Conservation (phyloP, 208 protist genomes). For the Wallacemonas sp. region DNA sequence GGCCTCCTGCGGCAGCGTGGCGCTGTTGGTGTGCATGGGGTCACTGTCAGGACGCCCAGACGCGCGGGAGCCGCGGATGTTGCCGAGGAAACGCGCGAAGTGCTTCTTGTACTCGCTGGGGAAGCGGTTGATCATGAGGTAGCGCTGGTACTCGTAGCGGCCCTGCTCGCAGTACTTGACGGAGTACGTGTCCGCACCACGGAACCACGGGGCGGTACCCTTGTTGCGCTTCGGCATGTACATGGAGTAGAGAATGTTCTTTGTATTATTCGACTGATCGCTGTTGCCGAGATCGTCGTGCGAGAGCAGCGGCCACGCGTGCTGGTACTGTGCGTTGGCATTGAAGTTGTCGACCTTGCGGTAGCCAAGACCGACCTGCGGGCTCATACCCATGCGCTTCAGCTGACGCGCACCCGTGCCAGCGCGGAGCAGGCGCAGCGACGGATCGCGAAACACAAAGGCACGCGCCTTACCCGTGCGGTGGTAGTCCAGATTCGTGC, state of each 20-base stretch:
- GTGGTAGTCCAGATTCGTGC: conserved; percentile 49
- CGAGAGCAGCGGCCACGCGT: conserved; percentile 88
- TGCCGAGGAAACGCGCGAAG: conserved; percentile 78
- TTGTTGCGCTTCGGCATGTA: conserved; percentile 93
- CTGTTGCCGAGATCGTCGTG: conserved; percentile 91
- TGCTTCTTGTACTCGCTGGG: conserved; percentile 92
- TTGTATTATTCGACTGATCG: conserved; percentile 89
- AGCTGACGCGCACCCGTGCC: conserved; percentile 71
- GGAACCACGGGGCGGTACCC: conserved; percentile 90
- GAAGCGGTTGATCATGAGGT: conserved; percentile 92
- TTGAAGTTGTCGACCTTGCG: conserved; percentile 77
- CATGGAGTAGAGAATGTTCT: conserved; percentile 89
- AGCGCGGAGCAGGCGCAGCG: conserved; percentile 65
- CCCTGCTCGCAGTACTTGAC: conserved; percentile 92
- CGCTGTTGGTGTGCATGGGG: conserved; percentile 10
- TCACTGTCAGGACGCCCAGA: conserved; percentile 13
- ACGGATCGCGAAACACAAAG: conserved; percentile 82
- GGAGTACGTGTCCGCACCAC: conserved; percentile 90
- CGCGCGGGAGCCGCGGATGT: conserved; percentile 52
- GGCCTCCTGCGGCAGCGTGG: conserved; percentile 80
- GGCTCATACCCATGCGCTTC: conserved; percentile 75
- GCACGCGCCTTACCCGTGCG: conserved; percentile 78
- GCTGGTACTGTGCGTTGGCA: conserved; percentile 86
- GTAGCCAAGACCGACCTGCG: conserved; percentile 53
- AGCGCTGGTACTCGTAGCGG: conserved; percentile 91